A percentile compares a stretch with the other conserved stretches of the same genome.
Conservation (phyloP, 1,139 yeast genomes). For the Candida sanyaensis region DNA sequence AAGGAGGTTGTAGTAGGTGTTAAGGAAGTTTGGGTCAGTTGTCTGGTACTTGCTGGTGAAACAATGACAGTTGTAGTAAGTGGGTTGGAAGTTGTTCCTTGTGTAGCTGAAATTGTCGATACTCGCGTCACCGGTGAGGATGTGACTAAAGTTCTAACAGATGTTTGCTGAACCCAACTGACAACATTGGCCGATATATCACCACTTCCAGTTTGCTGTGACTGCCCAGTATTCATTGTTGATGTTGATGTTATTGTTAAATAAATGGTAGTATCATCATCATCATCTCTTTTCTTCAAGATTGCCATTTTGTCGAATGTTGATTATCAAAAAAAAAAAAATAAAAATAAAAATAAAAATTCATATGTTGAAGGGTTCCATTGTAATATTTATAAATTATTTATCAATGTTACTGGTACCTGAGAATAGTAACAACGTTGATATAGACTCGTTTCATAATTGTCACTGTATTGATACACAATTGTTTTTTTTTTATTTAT, state of each 20-base stretch:
- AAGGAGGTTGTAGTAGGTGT: not conserved
- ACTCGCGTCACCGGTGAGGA: slow-evolving; percentile 1
- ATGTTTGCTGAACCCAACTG: slow-evolving; percentile 4
- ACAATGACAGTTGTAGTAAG: not conserved
- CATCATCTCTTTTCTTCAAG: slow-evolving; percentile 6
- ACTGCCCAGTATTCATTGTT: not conserved
- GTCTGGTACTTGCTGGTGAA: not conserved
- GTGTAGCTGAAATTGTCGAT: not conserved
- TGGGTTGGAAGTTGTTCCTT: not conserved
- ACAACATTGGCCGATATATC: not conserved
- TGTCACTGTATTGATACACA: not conserved
- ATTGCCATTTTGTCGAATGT: not conserved
- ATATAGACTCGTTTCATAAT: slow-evolving; percentile 1
- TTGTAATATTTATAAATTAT: not conserved
- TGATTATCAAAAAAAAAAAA: not conserved
- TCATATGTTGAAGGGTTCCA: not conserved
- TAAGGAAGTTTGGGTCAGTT: not conserved
- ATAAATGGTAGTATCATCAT: slow-evolving; percentile 16
- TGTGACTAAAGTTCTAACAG: not conserved
- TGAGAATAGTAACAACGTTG: not conserved
- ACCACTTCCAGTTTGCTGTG: not conserved
- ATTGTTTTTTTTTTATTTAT: not conserved
- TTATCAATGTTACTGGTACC: not conserved
- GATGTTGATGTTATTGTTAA: slow-evolving; percentile 15
- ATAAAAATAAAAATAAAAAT: not conserved